Evolutionary conservation across 805 yeast genomes (phyloP).

Genomic region (Priceomyces melissophilus): DNA sequence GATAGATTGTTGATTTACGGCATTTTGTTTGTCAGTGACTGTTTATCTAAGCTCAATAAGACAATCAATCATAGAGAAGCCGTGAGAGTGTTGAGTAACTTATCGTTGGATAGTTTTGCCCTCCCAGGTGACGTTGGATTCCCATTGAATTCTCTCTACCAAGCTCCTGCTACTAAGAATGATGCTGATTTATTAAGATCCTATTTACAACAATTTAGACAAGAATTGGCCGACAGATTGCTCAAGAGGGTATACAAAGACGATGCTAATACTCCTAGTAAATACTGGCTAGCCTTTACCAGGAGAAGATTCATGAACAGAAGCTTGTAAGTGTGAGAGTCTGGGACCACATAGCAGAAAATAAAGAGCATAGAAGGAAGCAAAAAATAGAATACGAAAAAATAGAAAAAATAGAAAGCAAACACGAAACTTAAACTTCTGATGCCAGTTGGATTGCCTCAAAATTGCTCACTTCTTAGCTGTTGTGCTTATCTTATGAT

Average conservation of each 20-base stretch:
- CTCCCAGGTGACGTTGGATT: conserved; percentile 95
- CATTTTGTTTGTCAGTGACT: conserved; percentile 81
- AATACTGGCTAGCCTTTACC: conserved; percentile 94
- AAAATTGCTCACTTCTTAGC: too few species aligned
- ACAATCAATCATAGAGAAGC: conserved; percentile 57
- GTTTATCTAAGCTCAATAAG: conserved; percentile 60
- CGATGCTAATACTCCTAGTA: conserved; percentile 62
- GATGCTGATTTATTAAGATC: conserved; percentile 78
- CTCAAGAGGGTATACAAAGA: conserved; percentile 68
- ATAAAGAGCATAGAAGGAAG: too few species aligned
- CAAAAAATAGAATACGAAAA: too few species aligned
- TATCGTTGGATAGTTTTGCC: conserved; percentile 82
- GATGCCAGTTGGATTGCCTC: too few species aligned
- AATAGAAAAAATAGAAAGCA: too few species aligned
- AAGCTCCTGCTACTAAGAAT: conserved; percentile 67
- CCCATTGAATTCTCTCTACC: conserved; percentile 79
- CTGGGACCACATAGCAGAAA: too few species aligned
- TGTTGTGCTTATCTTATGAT: too few species aligned
- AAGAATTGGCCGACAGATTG: conserved; percentile 82
- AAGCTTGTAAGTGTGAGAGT: conserved; percentile 58
- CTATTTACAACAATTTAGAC: conserved; percentile 90
- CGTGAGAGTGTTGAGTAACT: conserved; percentile 65
- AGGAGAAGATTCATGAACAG: conserved; percentile 96
- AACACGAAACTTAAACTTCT: too few species aligned
- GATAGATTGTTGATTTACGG: conserved; percentile 94